Evolutionary conservation across 1,284 basidiomycete species (phyloP), one percentile per base, ranked within the genome.

Genomic region (Moniliophthora roreri): DNA sequence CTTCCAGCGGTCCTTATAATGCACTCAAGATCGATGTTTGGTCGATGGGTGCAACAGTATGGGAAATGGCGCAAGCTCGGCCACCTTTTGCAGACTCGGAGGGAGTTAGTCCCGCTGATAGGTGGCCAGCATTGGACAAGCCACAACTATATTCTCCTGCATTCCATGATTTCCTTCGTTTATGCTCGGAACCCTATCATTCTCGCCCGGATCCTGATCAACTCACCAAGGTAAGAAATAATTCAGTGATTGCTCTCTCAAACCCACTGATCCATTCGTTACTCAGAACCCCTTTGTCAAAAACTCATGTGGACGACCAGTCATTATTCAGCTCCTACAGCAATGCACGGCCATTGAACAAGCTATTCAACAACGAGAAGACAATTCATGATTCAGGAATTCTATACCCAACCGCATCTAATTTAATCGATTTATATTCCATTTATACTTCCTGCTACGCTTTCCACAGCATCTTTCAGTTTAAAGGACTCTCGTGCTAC

Each of bases 41-140:
- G 87, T 90, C 89, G 1, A 71, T 90, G 13, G 89, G 89, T 2
- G 89, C 89, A 1, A 92, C 89, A 0, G 76, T 87, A 0, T 91
- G 89, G 89, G 89, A 92, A 65, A 78, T 89, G 66, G 85, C 86
- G 0, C 78, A 91, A 63, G 79, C 82, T 15, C 74, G 80, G 51
- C 89, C 89, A 7, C 89, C 89, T 0, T 92, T 91, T 63, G 74
- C 79, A 4, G 78, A 82, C 53, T 71, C 80, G 1, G 75, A 81
- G 50, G 73, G 79, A 45, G 65, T 87, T 9, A 21, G 28, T 32
- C 48, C 51, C 4, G 76, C 74, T 7, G 75, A 82, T 18, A 78
- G 81, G 3, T 88, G 85, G 81, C 89, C 89, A 3, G 69, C 80
- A 10, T 65, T 91, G 37, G 68, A 69, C 38, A 73, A 82, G 34